Conservation (phyloP, 2,329 filamentous ascomycete genomes). For the Colletotrichum orbiculare region DNA sequence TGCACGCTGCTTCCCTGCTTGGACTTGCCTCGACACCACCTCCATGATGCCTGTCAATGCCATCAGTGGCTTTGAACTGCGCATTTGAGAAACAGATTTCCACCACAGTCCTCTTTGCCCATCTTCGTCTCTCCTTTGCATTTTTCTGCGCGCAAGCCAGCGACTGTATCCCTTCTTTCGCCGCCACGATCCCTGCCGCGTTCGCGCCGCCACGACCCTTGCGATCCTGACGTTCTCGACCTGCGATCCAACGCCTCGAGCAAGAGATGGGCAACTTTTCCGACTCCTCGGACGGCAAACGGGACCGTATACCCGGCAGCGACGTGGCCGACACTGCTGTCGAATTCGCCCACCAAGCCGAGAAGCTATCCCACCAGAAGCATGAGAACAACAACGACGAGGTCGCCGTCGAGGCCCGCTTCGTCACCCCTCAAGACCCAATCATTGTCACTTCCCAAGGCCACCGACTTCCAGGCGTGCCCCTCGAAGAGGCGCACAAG, state of each 20-base stretch:
- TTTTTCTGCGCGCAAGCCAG: conserved; percentile 1
- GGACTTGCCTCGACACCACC: conserved; percentile 13
- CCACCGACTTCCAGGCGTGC: conserved; percentile 74
- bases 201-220: not conserved
- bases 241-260: not conserved
- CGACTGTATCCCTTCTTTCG: not conserved
- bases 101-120: not conserved
- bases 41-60: conserved; percentile 31
- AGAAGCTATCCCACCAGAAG: conserved; percentile 62
- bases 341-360: conserved; percentile 71
- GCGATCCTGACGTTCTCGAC: not conserved
- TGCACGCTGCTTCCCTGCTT: conserved; percentile 26
- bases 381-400: conserved; percentile 41
- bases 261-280: conserved; percentile 30
- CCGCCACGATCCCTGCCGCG: not conserved
- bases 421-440: conserved; percentile 76
- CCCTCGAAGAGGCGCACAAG: conserved; percentile 75
- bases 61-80: conserved; percentile 28
- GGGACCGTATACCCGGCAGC: conserved; percentile 34
- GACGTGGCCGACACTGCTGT: conserved; percentile 56
- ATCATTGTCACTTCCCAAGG: conserved; percentile 77
- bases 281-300: conserved; percentile 26
- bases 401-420: conserved; percentile 71
- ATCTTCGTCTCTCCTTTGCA: conserved; percentile 4
- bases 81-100: conserved; percentile 21